These are phyloP conservation scores for Apiospora phragmitis DNA, from an alignment of 2,329 filamentous ascomycete genomes.

Conservation along the genomic window DNA sequence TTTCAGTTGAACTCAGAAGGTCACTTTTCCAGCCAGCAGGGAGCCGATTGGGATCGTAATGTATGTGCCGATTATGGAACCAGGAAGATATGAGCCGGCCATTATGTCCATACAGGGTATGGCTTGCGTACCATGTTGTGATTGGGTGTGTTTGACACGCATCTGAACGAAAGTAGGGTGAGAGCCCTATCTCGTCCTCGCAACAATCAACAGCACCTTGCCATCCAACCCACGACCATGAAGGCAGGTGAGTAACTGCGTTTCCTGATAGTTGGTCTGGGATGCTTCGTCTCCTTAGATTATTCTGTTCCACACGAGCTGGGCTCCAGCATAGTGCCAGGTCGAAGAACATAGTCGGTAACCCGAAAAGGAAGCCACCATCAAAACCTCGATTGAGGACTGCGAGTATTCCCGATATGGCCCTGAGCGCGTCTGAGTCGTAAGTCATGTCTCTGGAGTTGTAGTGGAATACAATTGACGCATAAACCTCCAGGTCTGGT, in stretches of 20 bases:
- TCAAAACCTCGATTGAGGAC: not conserved
- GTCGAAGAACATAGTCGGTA: conserved; percentile 1
- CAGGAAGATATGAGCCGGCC: not conserved
- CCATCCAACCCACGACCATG: conserved; percentile 9
- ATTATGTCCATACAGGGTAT: not conserved
- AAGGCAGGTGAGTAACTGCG: not conserved
- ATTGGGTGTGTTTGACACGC: not conserved
- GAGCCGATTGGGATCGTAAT: not conserved
- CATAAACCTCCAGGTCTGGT: no score
- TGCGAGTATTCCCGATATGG: not conserved
- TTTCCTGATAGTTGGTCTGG: no score
- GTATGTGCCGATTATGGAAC: not conserved
- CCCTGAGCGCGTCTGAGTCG: not conserved
- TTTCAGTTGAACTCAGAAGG: no score
- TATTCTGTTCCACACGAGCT: no score
- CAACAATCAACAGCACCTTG: not conserved
- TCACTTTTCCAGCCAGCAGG: not conserved
- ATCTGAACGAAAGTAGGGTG: not conserved
- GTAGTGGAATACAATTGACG: not conserved
- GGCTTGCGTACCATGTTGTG: not conserved
- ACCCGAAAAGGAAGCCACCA: not conserved
- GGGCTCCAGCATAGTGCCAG: not conserved
- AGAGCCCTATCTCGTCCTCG: not conserved
- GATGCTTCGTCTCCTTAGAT: no score
- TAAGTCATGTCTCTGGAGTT: not conserved